Conservation (phyloP, 345 rosid genomes). For the Populus ilicifolia region DNA sequence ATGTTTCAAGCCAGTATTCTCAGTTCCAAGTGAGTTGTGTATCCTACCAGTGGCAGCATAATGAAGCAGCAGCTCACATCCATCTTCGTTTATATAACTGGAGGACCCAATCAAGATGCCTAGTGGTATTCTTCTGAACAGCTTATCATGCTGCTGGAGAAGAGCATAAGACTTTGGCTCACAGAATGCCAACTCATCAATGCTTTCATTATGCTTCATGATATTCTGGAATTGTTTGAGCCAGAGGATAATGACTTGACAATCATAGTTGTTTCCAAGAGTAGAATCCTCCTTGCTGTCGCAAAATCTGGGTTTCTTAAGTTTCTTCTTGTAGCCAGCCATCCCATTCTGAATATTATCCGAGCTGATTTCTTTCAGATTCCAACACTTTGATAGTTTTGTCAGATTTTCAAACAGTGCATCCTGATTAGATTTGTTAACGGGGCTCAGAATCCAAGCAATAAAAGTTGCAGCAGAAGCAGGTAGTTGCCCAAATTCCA, state of each 20-base stretch:
- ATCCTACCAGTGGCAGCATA: conserved; percentile 59
- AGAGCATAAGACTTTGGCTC: conserved; percentile 17
- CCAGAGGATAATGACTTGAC: conserved; percentile 35
- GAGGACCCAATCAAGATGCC: conserved; percentile 56
- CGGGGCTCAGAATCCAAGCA: conserved; percentile 64
- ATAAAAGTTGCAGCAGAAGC: conserved; percentile 57
- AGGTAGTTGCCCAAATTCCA: conserved; percentile 18
- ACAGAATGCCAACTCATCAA: conserved; percentile 19
- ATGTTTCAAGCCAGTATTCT: conserved; percentile 25
- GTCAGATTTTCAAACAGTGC: conserved; percentile 42
- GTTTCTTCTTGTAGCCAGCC: conserved; percentile 32
- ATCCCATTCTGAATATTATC: conserved; percentile 23
- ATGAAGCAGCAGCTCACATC: conserved; percentile 57
- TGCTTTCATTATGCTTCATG: conserved; percentile 16
- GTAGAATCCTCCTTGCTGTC: conserved; percentile 12
- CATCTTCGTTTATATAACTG: conserved; percentile 38
- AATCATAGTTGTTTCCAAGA: conserved; percentile 22
- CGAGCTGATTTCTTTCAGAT: conserved; percentile 24
- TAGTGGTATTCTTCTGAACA: conserved; percentile 54
- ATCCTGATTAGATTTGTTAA: conserved; percentile 41
- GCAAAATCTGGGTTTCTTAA: conserved; percentile 36
- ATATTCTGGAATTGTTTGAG: conserved; percentile 47
- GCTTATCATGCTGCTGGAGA: conserved; percentile 24
- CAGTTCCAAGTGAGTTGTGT: conserved; percentile 16
- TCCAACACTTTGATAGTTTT: conserved; percentile 50